A percentile compares a stretch with the other conserved stretches of the same genome.
These are phyloP conservation scores for Pulveroboletus sp. DNA, from an alignment of 768 basidiomycete species.

Conservation along the genomic window DNA sequence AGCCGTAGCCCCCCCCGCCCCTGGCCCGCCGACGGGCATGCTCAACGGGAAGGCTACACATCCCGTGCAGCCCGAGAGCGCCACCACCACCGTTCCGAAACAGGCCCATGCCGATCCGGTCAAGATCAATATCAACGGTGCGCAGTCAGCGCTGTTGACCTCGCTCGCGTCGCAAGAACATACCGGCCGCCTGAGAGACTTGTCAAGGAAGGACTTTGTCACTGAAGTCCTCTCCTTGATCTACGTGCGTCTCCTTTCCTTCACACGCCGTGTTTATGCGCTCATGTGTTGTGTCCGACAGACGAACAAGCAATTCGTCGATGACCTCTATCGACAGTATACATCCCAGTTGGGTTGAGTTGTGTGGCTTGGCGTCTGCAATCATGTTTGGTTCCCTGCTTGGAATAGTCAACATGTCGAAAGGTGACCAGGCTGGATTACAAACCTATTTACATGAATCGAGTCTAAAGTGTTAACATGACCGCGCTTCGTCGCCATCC, in stretches of 20 bases:
- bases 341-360: slow-evolving; percentile 5
- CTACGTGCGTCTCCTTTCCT: slow-evolving; percentile 42
- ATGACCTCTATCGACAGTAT: slow-evolving; percentile 58
- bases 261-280: neutral
- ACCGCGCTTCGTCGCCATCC: too few relatives aligned
- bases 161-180: slow-evolving; percentile 20
- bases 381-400: too few relatives aligned
- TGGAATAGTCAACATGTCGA: too few relatives aligned
- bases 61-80: slow-evolving; percentile 3
- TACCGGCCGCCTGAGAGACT: slow-evolving; percentile 13
- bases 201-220: slow-evolving; percentile 58
- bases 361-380: too few relatives aligned
- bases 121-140: slow-evolving; percentile 19
- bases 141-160: slow-evolving; percentile 24
- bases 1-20: slow-evolving; percentile 15
- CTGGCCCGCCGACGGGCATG: slow-evolving; percentile 3
- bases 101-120: neutral
- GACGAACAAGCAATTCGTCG: slow-evolving; percentile 68
- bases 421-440: too few relatives aligned
- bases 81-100: slow-evolving; percentile 4
- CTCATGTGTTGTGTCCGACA: slow-evolving; percentile 21
- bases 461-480: too few relatives aligned
- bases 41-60: slow-evolving; percentile 28
- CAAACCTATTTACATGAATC: too few relatives aligned
- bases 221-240: slow-evolving; percentile 58